Conservation (phyloP, 75 land plant genomes). For the Cupressus sempervirens region DNA sequence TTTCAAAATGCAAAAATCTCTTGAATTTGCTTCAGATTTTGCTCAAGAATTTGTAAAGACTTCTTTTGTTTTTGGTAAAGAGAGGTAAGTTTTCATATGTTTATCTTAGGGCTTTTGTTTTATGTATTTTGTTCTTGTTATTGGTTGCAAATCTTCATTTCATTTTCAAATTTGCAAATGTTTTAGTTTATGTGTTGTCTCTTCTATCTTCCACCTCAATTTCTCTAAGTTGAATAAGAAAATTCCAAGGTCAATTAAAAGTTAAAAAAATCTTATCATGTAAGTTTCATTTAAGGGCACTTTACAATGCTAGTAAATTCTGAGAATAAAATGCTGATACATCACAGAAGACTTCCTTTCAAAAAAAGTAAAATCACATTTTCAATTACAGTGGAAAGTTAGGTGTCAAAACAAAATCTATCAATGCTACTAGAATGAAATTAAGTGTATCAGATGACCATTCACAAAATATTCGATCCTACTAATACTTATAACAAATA, state of each 20-base stretch:
- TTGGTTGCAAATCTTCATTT: too few species aligned
- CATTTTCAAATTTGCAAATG: too few species aligned
- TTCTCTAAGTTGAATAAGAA: too few species aligned
- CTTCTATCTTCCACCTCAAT: too few species aligned
- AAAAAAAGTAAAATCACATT: background rate
- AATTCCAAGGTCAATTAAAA: background rate
- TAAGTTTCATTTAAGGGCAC: background rate
- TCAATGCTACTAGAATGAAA: background rate
- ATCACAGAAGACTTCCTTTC: background rate
- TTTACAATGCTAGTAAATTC: background rate
- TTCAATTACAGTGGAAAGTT: background rate
- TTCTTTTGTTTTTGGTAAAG: too few species aligned
- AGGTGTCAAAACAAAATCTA: background rate
- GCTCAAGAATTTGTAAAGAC: too few species aligned
- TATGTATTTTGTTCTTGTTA: too few species aligned
- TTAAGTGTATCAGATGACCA: background rate
- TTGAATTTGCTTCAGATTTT: too few species aligned
- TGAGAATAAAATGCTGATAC: background rate
- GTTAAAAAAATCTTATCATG: background rate
- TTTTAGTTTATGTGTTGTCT: too few species aligned
- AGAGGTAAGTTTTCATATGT: too few species aligned
- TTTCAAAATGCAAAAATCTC: too few species aligned
- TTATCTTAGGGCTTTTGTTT: too few species aligned
- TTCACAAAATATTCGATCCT: background rate
- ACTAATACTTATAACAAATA: background rate